Base-by-base conservation (phyloP, 306 rosid genomes). In the Citrullus amarus region DNA sequence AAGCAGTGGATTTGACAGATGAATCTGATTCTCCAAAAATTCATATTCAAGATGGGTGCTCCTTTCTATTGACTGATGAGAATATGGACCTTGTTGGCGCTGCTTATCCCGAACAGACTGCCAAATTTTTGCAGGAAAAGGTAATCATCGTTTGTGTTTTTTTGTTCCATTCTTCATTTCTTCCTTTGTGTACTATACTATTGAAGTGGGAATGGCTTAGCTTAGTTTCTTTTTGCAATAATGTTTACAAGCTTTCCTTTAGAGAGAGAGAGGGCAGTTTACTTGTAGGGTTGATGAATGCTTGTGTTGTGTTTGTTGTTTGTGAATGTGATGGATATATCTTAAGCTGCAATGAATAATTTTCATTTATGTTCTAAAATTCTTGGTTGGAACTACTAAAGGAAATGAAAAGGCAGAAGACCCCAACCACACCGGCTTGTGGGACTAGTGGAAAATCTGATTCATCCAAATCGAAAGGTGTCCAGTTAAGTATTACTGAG, bases 1-100 rank as follows among this genome's bases (percentile, higher is more conserved):
- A 88, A 80, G 68, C 82, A 16, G 58, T 81, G 59, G 81, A 84
- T 90, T 18, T 72, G 55, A 66, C 85, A 38, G 90, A 95, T 12
- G 96, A 89, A 58, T 56, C 84, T 36, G 89, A 91, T 83, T 83
- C 38, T 17, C 90, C 96, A 0, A 80, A 59, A 81, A 80, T 83
- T 86, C 80, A 44, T 25, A 80, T 74, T 79, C 86, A 83, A 28
- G 87, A 83, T 11, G 97, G 92, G 14, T 81, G 85, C 83, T 81
- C 63, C 83, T 86, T 92, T 82, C 77, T 95, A 80, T 76, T 92
- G 86, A 95, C 97, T 2, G 97, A 95, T 78, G 98, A 95, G 86
- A 92, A 91, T 79, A 83, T 81, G 87, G 92, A 91, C 39, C 96
- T 95, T 51, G 90, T 95, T 69, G 86, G 50, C 3, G 88, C 96